Evolutionary conservation across 352 stramenopile species (phyloP).

Genomic region (Globisporangium takayamanum): DNA sequence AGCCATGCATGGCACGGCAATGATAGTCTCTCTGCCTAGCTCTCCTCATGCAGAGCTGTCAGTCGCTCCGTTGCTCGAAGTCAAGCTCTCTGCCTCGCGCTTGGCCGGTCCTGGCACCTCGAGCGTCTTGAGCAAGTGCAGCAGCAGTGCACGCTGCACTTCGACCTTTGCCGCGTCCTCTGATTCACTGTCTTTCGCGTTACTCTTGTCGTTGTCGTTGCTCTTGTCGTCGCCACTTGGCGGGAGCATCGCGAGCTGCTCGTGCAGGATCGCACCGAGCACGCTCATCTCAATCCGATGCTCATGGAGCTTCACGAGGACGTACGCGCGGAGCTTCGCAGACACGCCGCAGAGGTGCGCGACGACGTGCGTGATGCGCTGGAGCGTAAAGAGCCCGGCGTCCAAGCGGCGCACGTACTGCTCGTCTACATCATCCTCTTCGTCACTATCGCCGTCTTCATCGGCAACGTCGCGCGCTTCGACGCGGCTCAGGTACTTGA

Average conservation of each 20-base stretch:
- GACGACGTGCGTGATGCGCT: slow-evolving; percentile 57
- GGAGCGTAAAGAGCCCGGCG: slow-evolving; percentile 70
- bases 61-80: slow-evolving; percentile 1
- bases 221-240: not conserved
- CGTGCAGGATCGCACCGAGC: slow-evolving; percentile 35
- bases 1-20: no score
- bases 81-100: not conserved
- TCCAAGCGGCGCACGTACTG: slow-evolving; percentile 61
- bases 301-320: slow-evolving; percentile 75
- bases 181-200: not conserved
- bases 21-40: no score
- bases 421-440: slow-evolving; percentile 45
- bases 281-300: slow-evolving; percentile 47
- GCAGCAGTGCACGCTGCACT: slow-evolving; percentile 30
- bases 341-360: slow-evolving; percentile 62
- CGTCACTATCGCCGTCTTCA: slow-evolving; percentile 17
- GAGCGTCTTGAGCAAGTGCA: slow-evolving; percentile 20
- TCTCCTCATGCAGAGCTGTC: not conserved
- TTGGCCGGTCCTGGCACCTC: not conserved
- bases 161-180: slow-evolving; percentile 22
- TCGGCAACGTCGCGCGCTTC: slow-evolving; percentile 18
- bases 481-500: slow-evolving; percentile 62
- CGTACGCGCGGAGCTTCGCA: slow-evolving; percentile 54
- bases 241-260: slow-evolving; percentile 53
- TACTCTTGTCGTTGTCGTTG: slow-evolving; percentile 1